These are phyloP conservation scores for Trichoderma sp. DNA, from an alignment of 2,329 filamentous ascomycete species.

Conservation along the genomic window DNA sequence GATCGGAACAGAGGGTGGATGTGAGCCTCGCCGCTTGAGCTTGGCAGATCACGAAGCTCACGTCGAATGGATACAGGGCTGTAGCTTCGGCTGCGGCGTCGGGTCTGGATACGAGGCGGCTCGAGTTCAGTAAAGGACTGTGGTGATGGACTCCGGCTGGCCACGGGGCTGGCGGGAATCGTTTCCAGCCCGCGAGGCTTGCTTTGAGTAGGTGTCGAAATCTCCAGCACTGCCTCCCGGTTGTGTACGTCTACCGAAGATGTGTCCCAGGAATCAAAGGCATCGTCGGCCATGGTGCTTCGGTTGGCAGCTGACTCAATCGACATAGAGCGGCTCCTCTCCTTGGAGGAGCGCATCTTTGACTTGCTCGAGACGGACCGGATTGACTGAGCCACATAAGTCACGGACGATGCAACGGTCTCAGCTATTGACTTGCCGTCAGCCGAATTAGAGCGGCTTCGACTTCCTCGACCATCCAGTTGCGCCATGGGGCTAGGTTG, in stretches of 20 bases:
- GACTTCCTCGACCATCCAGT: conserved; percentile 18
- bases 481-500: conserved; percentile 22
- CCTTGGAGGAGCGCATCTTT: conserved; percentile 46
- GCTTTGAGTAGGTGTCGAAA: conserved; percentile 43
- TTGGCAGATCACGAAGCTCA: conserved; percentile 29
- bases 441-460: conserved; percentile 45
- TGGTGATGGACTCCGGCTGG: conserved; percentile 64
- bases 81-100: conserved; percentile 50
- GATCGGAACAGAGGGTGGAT: conserved; percentile 77
- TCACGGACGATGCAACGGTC: conserved; percentile 31
- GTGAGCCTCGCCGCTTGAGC: conserved; percentile 56
- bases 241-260: conserved; percentile 63
- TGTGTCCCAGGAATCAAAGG: conserved; percentile 74
- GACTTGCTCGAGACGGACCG: conserved; percentile 58
- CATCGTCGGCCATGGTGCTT: conserved; percentile 47
- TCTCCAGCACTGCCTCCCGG: conserved; percentile 55
- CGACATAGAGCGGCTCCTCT: conserved; percentile 43
- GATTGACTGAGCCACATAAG: conserved; percentile 44
- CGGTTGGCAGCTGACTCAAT: conserved; percentile 43
- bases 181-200: conserved; percentile 61
- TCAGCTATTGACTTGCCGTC: conserved; percentile 27
- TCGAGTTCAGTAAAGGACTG: conserved; percentile 55
- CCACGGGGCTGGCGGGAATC: conserved; percentile 64
- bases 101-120: conserved; percentile 39
- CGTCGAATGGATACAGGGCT: conserved; percentile 41